phyloP scores from a whole-genome alignment of 78 protist genomes.

The slime mould (Dictyostelium discoideum) region dicty_2.7 NC_007091.3:888501-889000 shows the following conservation, averaged over 20 bases:
- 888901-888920: constrained; percentile 20
- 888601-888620: too few species aligned
- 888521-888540: constrained; percentile 84
- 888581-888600: too few species aligned
- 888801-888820: constrained; percentile 8
- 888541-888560: too few species aligned
- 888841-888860: constrained; percentile 54
- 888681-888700: constrained; percentile 34
- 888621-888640: background rate
- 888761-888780: constrained; percentile 38
- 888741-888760: constrained; percentile 76
- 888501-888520: constrained; percentile 84
- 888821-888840: constrained; percentile 14
- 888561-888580: background rate
- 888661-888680: constrained; percentile 70
- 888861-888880: constrained; percentile 39
- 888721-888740: constrained; percentile 49
- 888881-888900: constrained; percentile 71
- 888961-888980: constrained; percentile 6
- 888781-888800: constrained; percentile 64
- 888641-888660: constrained; percentile 80
- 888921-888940: constrained; percentile 74
- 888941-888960: constrained; percentile 63
- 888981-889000: background rate
- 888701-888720: constrained; percentile 18